Conservation (phyloP, 164 flowering plant genomes). For the Vitis rupestris region DNA sequence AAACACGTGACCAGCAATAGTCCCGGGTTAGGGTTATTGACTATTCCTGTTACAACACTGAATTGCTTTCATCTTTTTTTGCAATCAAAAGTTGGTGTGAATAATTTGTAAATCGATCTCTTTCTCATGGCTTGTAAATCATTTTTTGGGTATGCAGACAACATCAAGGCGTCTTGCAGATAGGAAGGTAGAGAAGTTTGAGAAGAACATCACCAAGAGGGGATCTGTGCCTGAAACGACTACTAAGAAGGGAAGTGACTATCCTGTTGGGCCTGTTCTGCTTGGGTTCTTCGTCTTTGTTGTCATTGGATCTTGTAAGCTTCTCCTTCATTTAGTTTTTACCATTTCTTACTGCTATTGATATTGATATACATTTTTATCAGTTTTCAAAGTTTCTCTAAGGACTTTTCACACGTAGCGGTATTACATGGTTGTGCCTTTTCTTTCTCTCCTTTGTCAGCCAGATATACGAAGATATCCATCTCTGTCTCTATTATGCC, state of each 20-base stretch:
- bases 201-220: constrained; percentile 45
- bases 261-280: constrained; percentile 68
- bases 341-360: neutral
- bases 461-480: too few species aligned
- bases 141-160: constrained; percentile 34
- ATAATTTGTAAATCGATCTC: too few species aligned
- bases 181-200: constrained; percentile 45
- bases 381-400: neutral
- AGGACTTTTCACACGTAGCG: too few species aligned
- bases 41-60: too few species aligned
- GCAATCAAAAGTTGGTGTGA: too few species aligned
- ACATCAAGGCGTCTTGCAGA: constrained; percentile 54
- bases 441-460: neutral
- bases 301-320: constrained; percentile 79
- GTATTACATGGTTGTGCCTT: neutral
- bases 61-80: too few species aligned
- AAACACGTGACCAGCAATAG: too few species aligned
- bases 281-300: constrained; percentile 78
- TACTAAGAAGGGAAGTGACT: constrained; percentile 65
- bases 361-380: neutral
- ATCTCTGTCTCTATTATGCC: too few species aligned
- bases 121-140: too few species aligned
- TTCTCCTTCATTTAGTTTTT: constrained; percentile 10
- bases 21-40: too few species aligned
- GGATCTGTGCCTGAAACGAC: constrained; percentile 53